These are phyloP conservation scores for Phialophora chinensis DNA, from an alignment of 2,329 filamentous ascomycete genomes.

Conservation along the genomic window DNA sequence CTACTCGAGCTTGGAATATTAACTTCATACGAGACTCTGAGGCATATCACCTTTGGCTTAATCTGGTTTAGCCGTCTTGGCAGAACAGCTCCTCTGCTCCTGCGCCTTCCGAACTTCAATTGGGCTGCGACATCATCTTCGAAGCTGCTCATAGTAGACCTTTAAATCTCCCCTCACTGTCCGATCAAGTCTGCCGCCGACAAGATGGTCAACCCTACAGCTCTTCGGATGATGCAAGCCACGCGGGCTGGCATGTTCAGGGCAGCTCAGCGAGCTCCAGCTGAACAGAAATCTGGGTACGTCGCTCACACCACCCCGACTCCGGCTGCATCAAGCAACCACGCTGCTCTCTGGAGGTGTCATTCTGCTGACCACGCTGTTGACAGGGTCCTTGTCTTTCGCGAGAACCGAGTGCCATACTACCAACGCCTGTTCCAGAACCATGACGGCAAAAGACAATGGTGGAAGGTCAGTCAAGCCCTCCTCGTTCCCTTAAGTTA, in stretches of 20 bases:
- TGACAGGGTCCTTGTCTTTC: conserved; percentile 57
- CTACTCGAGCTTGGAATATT: background rate
- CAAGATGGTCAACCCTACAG: conserved; percentile 40
- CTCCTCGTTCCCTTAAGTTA: background rate
- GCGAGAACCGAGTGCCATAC: conserved; percentile 70
- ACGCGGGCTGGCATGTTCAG: conserved; percentile 39
- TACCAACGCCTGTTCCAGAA: conserved; percentile 72
- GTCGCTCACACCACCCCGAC: conserved; percentile 14
- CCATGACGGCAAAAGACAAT: conserved; percentile 69
- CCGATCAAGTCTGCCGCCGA: conserved; percentile 5
- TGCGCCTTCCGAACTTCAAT: conserved; percentile 22
- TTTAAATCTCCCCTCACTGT: conserved; percentile 2
- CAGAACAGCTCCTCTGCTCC: conserved; percentile 2
- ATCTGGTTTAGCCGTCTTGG: background rate
- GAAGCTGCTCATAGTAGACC: conserved; percentile 13
- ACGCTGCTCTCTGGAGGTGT: too few species aligned
- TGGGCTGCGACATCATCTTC: conserved; percentile 6
- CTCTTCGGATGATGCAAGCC: conserved; percentile 41
- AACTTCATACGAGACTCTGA: background rate
- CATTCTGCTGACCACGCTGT: conserved; percentile 4
- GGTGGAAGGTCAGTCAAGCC: conserved; percentile 67
- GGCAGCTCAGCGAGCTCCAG: conserved; percentile 22
- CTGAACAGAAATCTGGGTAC: conserved; percentile 34
- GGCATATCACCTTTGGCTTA: background rate
- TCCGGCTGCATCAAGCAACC: background rate